A percentile compares a stretch with the other conserved stretches of the same genome.
These are phyloP conservation scores for Moricandia arvensis DNA, from an alignment of 345 rosid species.

Conservation along the genomic window DNA sequence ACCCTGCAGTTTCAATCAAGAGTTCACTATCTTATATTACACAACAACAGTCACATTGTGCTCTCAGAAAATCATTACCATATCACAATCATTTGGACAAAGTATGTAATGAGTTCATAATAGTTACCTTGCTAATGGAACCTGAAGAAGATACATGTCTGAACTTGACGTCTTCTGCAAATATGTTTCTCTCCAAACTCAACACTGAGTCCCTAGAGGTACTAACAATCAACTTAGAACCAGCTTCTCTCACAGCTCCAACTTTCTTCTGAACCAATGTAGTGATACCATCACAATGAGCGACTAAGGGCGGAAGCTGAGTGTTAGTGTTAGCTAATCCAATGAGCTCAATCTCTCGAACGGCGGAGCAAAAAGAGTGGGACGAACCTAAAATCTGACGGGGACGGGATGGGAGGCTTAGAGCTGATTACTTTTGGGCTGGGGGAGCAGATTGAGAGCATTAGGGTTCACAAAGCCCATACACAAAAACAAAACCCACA, in stretches of 20 bases:
- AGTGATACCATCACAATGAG: too few species aligned
- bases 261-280: slow-evolving; percentile 28
- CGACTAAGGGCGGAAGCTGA: too few species aligned
- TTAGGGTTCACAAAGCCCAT: too few species aligned
- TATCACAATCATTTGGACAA: neutral
- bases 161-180: slow-evolving; percentile 33
- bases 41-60: neutral
- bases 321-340: too few species aligned
- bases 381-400: too few species aligned
- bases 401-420: too few species aligned
- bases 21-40: neutral
- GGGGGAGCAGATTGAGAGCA: too few species aligned
- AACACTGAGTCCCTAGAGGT: slow-evolving; percentile 28
- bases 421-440: too few species aligned
- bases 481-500: too few species aligned
- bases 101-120: too few species aligned
- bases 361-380: too few species aligned
- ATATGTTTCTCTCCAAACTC: slow-evolving; percentile 16
- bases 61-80: neutral
- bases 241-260: slow-evolving; percentile 28
- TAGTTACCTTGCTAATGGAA: slow-evolving; percentile 33
- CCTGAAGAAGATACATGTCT: slow-evolving; percentile 26
- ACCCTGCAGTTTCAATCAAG: slow-evolving; percentile 24
- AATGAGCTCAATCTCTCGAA: too few species aligned
- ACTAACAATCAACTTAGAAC: slow-evolving; percentile 23